Evolutionary conservation across 257 asterid species (phyloP).

Genomic region (Przewalskia tangutica): DNA sequence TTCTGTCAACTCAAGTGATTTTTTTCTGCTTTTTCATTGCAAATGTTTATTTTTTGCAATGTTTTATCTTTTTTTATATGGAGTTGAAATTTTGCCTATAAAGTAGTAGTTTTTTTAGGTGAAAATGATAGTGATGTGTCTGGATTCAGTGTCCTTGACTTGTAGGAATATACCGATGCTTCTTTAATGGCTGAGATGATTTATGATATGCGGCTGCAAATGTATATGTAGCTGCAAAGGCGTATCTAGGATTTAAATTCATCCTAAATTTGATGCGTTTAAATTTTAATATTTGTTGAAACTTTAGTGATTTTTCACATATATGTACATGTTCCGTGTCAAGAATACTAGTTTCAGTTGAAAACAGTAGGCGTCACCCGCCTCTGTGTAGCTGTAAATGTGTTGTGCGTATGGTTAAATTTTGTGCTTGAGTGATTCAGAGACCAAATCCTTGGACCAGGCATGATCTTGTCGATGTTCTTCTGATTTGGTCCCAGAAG

Average conservation of each 20-base stretch:
- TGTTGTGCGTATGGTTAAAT: neutral
- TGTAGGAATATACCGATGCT: neutral
- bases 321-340: neutral
- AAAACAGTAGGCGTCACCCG: neutral
- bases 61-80: neutral
- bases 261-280: neutral
- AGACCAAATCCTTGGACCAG: neutral
- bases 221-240: neutral
- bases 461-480: neutral
- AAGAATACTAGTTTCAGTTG: neutral
- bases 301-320: neutral
- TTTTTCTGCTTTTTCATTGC: neutral
- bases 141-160: neutral
- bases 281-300: neutral
- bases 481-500: neutral
- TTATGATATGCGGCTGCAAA: neutral
- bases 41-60: neutral
- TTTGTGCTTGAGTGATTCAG: neutral
- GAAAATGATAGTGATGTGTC: neutral
- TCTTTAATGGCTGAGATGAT: neutral
- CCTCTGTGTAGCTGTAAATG: neutral
- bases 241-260: too few species aligned
- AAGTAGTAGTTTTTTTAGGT: too few species aligned
- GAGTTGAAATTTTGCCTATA: neutral
- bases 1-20: neutral